Base-by-base conservation (phyloP, 225 moss, liverwort and hornwort species). In the Antitrichia curtipendula region DNA sequence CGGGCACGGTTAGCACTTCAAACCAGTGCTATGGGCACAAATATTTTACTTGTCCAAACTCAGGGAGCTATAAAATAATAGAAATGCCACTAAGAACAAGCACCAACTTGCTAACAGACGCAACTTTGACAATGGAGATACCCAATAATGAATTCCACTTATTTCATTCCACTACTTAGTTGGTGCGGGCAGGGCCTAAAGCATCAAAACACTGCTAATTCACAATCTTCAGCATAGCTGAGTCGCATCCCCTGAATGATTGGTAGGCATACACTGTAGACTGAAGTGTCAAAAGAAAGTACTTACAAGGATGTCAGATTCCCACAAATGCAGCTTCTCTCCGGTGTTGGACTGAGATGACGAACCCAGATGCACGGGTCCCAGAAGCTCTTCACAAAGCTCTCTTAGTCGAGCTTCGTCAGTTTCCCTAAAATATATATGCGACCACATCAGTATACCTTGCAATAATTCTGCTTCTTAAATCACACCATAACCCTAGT, bases 351-450 rank as follows among this genome's bases (percentile, higher is more conserved):
- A 84, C 63, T 82, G 77, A 80, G 87, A 85, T 85, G 87, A 75
- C 29, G 87, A 61, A 52, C 84, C 88, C 29, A 84, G 86, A 73
- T 94, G 91, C 79, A 93, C 85, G 21, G 97, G 97, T 61, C 97
- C 97, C 87, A 99, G 76, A 68, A 99, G 82, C 89, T 97, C 97
- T 87, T 99, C 97, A 92, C 98, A 99, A 22, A 99, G 94, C 87
- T 99, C 98, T 92, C 97, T 92, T 62, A 99, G 88, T 83, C 97
- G 95, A 73, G 96, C 88, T 88, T 96, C 97, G 85, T 99, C 98
- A 28, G 90, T 96, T 88, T 95, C 96, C 91, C 95, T 97, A 70
- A 47, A 74, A 78, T 29, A 76, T 12, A 84, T 52, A 62, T 78
- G 72, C 38, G 23, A 69, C 79, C 85, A 78, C 70, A 87, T 91